Base-by-base conservation (phyloP, 176 grass and related monocot genomes). In the Pontederia crassipes region DNA sequence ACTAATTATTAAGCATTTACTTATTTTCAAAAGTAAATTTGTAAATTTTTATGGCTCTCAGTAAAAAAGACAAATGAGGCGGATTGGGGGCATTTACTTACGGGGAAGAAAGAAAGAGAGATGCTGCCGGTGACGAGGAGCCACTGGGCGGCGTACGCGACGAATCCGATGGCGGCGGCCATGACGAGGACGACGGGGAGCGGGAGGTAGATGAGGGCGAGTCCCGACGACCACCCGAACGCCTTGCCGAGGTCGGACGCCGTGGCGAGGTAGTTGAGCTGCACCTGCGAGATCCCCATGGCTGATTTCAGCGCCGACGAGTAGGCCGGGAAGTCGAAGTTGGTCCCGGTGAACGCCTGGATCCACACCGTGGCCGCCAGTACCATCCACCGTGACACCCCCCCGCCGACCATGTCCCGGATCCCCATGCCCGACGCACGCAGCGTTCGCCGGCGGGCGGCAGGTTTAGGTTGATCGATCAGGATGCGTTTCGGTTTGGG, bases 291-390 rank as follows among this genome's bases (percentile, higher is more conserved):
- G 0, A 97, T 68, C 0, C 75, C 81, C 52, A 97, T 54, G 10
- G 81, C 56, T 0, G 78, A 71, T 13, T 97, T 97, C 0, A 97
- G 55, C 28, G 79, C 81, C 46, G 86, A 87, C 55, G 92, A 97
- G 78, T 97, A 97, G 10, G 87, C 92, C 54, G 92, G 82, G 81
- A 97, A 97, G 73, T 97, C 92, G 52, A 97, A 90, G 78, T 97
- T 97, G 50, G 92, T 97, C 5, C 92, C 92, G 12, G 87, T 97
- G 66, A 97, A 58, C 32, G 92, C 83, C 76, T 97, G 92, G 57
- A 91, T 85, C 92, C 92, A 97, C 50, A 88, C 70, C 73, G 87
- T 85, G 59, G 81, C 73, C 78, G 67, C 81, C 54, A 85, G 67
- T 59, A 97, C 66, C 81, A 81, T 79, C 92, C 92, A 97, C 10